These are phyloP conservation scores for Delitschia confertaspora DNA, from an alignment of 495 filamentous ascomycete species.

Conservation along the genomic window DNA sequence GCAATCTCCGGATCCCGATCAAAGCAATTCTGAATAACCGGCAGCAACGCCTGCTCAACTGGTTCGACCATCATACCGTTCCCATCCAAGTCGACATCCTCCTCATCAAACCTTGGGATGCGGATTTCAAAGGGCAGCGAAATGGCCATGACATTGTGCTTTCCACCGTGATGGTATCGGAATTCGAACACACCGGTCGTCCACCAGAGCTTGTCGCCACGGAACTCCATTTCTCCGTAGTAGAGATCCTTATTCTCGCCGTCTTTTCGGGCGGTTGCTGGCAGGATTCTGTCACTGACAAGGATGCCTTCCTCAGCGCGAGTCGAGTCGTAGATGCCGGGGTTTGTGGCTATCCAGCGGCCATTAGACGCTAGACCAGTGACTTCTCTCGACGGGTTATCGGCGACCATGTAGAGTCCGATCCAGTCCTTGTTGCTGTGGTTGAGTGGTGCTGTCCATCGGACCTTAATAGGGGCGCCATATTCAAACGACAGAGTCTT, in stretches of 20 bases:
- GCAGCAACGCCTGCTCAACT: slow-evolving; percentile 68
- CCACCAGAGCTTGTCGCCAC: slow-evolving; percentile 95
- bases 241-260: slow-evolving; percentile 44
- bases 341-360: slow-evolving; percentile 76
- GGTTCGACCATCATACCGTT: slow-evolving; percentile 45
- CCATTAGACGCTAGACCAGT: slow-evolving; percentile 80
- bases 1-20: slow-evolving; percentile 89
- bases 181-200: slow-evolving; percentile 92
- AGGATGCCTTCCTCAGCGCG: slow-evolving; percentile 74
- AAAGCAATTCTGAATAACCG: slow-evolving; percentile 81
- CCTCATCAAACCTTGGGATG: slow-evolving; percentile 66
- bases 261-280: slow-evolving; percentile 39
- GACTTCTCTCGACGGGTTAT: slow-evolving; percentile 76
- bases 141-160: slow-evolving; percentile 93
- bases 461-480: slow-evolving; percentile 80
- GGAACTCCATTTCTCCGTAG: slow-evolving; percentile 75
- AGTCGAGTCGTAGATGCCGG: slow-evolving; percentile 66
- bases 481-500: slow-evolving; percentile 78
- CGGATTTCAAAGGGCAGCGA: slow-evolving; percentile 87
- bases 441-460: slow-evolving; percentile 84
- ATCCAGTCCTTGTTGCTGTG: slow-evolving; percentile 95
- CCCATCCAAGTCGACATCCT: slow-evolving; percentile 45
- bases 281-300: slow-evolving; percentile 50
- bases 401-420: slow-evolving; percentile 85
- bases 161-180: slow-evolving; percentile 90